Evolutionary conservation across 768 basidiomycete species (phyloP).

Genomic region (Lentinula sp.): DNA sequence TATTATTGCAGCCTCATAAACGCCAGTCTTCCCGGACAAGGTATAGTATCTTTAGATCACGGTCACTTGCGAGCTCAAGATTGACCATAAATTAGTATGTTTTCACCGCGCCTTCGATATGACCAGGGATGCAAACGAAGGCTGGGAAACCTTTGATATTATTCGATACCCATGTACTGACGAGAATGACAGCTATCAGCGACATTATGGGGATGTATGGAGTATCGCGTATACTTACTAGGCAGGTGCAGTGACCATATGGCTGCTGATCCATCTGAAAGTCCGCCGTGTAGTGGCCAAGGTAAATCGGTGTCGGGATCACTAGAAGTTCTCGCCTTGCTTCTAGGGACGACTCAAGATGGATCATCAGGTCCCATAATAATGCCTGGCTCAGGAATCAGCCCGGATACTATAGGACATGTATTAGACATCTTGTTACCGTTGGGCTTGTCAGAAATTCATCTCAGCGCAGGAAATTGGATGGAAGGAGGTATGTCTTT

Average conservation of each 20-base stretch:
- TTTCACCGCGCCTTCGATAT: slow-evolving; percentile 81
- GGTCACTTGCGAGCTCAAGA: background rate
- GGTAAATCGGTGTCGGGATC: slow-evolving; percentile 34
- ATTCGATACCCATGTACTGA: background rate
- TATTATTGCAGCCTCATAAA: slow-evolving; percentile 12
- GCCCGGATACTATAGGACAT: slow-evolving; percentile 40
- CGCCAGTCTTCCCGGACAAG: slow-evolving; percentile 16
- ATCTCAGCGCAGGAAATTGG: slow-evolving; percentile 72
- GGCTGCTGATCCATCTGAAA: background rate
- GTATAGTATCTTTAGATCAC: slow-evolving; percentile 2
- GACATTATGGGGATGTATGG: slow-evolving; percentile 53
- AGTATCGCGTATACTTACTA: slow-evolving; percentile 74
- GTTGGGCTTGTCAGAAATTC: slow-evolving; percentile 59
- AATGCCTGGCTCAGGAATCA: slow-evolving; percentile 76
- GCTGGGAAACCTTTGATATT: slow-evolving; percentile 23
- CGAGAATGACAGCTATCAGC: slow-evolving; percentile 28
- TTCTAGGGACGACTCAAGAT: slow-evolving; percentile 32
- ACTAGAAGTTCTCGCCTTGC: slow-evolving; percentile 30
- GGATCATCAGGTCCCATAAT: slow-evolving; percentile 40
- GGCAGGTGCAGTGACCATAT: slow-evolving; percentile 33
- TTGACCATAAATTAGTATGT: slow-evolving; percentile 42
- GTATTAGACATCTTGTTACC: slow-evolving; percentile 49
- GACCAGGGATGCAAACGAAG: slow-evolving; percentile 48
- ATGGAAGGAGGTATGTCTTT: slow-evolving; percentile 44
- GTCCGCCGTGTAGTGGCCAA: slow-evolving; percentile 40